Percentiles rank a stretch among this genome's conserved stretches.
These are phyloP conservation scores for Hericium coralloides DNA, from an alignment of 768 basidiomycete species.

Conservation along the genomic window DNA sequence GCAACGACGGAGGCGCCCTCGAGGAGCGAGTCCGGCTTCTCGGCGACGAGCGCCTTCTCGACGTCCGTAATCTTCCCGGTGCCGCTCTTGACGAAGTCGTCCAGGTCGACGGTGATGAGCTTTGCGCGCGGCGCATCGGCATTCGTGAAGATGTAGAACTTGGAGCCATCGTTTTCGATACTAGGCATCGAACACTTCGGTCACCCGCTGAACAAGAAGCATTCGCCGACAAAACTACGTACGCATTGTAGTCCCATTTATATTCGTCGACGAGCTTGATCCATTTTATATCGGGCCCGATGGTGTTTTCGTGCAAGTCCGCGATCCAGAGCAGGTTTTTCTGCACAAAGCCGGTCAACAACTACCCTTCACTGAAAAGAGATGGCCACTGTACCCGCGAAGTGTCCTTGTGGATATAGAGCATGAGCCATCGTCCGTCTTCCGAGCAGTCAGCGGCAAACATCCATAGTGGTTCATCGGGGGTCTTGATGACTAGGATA, in stretches of 20 bases:
- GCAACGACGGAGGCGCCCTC: conserved; percentile 39
- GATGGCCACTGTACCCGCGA: conserved; percentile 35
- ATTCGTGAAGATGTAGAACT: conserved; percentile 60
- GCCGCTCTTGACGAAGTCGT: conserved; percentile 22
- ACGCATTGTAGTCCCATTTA: conserved; percentile 59
- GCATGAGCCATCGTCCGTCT: conserved; percentile 55
- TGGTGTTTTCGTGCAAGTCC: conserved; percentile 48
- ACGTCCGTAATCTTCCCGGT: conserved; percentile 26
- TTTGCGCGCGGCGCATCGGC: conserved; percentile 57
- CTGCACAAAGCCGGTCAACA: conserved; percentile 24
- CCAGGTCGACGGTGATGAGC: conserved; percentile 54
- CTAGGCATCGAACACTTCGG: conserved; percentile 24
- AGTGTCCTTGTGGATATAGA: conserved; percentile 51
- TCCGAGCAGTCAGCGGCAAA: conserved; percentile 49
- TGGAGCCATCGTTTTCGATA: conserved; percentile 52
- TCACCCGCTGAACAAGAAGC: background rate
- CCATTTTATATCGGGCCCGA: conserved; percentile 63
- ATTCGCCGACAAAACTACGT: conserved; percentile 18
- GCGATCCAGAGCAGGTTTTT: conserved; percentile 71
- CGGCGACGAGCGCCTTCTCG: conserved; percentile 56
- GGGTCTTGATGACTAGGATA: conserved; percentile 55
- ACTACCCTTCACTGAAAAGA: background rate
- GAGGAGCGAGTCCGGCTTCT: conserved; percentile 55
- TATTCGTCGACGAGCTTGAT: conserved; percentile 62
- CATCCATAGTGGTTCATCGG: conserved; percentile 56